Evolutionary conservation across 2,329 filamentous ascomycete species (phyloP).

Genomic region (Cladosporium oxysporum): DNA sequence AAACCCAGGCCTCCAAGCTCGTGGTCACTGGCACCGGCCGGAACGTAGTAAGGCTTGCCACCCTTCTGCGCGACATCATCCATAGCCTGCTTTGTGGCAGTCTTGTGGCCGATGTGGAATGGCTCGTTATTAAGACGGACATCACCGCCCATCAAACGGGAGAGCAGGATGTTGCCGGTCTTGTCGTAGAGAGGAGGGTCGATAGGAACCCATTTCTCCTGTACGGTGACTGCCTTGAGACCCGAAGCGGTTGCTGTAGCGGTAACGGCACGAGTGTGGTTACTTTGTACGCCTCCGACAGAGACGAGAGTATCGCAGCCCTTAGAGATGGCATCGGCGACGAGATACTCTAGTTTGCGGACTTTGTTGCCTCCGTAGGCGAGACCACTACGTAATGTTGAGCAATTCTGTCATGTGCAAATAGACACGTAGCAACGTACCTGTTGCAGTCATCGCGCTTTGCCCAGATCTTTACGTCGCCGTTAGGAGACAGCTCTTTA

Average conservation of each 20-base stretch:
- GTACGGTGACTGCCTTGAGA: conserved; percentile 35
- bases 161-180: conserved; percentile 72
- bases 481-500: conserved; percentile 53
- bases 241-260: conserved; percentile 38
- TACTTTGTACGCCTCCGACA: conserved; percentile 41
- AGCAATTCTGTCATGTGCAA: neutral
- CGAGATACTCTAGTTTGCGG: conserved; percentile 42
- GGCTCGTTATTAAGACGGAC: conserved; percentile 59
- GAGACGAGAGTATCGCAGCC: conserved; percentile 38
- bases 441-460: conserved; percentile 66
- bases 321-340: conserved; percentile 36
- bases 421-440: neutral
- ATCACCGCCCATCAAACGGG: conserved; percentile 51
- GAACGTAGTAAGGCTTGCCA: conserved; percentile 69
- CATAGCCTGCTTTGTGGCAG: conserved; percentile 54
- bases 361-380: conserved; percentile 44
- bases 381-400: conserved; percentile 28
- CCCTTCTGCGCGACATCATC: conserved; percentile 56
- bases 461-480: conserved; percentile 64
- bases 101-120: conserved; percentile 68
- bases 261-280: conserved; percentile 42
- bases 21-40: conserved; percentile 70
- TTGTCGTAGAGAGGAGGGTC: conserved; percentile 52
- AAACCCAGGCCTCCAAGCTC: conserved; percentile 70
- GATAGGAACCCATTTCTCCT: conserved; percentile 37